phyloP scores from a whole-genome alignment of 257 asterid species.

The Nicotiana attenuata region DNA sequence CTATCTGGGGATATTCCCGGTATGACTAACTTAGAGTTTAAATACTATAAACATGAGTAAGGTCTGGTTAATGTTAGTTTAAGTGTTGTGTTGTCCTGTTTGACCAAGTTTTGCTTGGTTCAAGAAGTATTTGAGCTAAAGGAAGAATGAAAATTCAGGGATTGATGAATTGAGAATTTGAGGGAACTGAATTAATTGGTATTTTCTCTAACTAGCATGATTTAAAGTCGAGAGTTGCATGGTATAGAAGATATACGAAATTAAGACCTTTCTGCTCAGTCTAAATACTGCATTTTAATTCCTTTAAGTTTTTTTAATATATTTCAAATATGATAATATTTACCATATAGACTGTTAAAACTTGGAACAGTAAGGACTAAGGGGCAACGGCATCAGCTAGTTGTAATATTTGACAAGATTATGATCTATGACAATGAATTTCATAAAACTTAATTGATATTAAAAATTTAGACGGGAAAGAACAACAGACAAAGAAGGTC shows the following conservation, averaged over 20 bases:
- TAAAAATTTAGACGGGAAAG: neutral
- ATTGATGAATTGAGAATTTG: neutral
- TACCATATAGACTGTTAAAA: neutral
- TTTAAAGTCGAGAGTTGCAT: neutral
- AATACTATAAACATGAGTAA: neutral
- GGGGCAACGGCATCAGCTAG: neutral
- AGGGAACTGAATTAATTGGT: neutral
- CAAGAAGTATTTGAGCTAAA: neutral
- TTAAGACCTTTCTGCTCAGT: neutral
- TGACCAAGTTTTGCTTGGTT: neutral
- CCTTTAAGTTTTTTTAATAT: too few relatives aligned
- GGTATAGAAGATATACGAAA: neutral
- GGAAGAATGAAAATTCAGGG: neutral
- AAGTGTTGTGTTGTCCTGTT: neutral
- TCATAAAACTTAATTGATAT: neutral
- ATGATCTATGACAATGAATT: neutral
- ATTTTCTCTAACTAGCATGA: neutral
- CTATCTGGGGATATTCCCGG: neutral
- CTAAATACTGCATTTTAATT: neutral
- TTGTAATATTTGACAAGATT: neutral
- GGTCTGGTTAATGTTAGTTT: neutral
- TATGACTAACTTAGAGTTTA: neutral
- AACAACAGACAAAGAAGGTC: neutral
- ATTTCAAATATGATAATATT: neutral
- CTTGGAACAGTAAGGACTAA: neutral